phyloP scores from a whole-genome alignment of 2,329 filamentous ascomycete species.

The Aspergillus sp. region DNA sequence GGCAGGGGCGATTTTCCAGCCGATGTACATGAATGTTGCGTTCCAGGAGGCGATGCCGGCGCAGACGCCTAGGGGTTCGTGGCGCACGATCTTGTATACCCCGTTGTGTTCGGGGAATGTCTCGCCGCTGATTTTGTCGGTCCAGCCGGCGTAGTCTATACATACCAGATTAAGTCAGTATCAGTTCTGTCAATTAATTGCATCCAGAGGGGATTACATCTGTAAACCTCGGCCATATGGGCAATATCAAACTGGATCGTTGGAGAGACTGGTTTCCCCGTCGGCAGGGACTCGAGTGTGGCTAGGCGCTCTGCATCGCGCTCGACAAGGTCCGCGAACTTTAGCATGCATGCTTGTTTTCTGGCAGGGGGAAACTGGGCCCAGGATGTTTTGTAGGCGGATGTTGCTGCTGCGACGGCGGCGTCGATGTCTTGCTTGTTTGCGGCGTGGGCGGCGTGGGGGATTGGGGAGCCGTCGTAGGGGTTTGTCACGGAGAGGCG shows the following conservation, averaged over 20 bases:
- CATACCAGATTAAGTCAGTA: not conserved
- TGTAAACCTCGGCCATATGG: constrained; percentile 8
- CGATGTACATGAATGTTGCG: constrained; percentile 37
- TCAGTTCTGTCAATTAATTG: not conserved
- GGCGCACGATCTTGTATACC: constrained; percentile 11
- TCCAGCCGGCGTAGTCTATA: constrained; percentile 6
- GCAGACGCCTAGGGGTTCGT: constrained; percentile 26
- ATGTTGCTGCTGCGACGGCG: constrained; percentile 46
- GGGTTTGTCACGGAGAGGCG: constrained; percentile 50
- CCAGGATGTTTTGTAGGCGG: constrained; percentile 34
- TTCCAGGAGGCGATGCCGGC: constrained; percentile 44
- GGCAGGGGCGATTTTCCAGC: constrained; percentile 44
- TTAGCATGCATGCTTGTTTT: constrained; percentile 10
- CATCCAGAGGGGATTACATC: not conserved
- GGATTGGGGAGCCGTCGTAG: constrained; percentile 30
- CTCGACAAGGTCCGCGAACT: constrained; percentile 16
- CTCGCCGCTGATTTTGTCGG: constrained; percentile 10
- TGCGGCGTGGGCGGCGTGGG: constrained; percentile 48
- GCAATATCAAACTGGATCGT: constrained; percentile 4
- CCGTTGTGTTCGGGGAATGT: constrained; percentile 9
- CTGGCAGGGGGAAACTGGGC: not conserved
- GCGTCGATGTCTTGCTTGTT: constrained; percentile 43
- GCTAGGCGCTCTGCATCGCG: constrained; percentile 1
- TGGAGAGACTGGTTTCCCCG: constrained; percentile 2
- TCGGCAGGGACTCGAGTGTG: constrained; percentile 2